Conservation (phyloP, 2,329 filamentous ascomycete genomes). For the Nothopassalora personata region DNA sequence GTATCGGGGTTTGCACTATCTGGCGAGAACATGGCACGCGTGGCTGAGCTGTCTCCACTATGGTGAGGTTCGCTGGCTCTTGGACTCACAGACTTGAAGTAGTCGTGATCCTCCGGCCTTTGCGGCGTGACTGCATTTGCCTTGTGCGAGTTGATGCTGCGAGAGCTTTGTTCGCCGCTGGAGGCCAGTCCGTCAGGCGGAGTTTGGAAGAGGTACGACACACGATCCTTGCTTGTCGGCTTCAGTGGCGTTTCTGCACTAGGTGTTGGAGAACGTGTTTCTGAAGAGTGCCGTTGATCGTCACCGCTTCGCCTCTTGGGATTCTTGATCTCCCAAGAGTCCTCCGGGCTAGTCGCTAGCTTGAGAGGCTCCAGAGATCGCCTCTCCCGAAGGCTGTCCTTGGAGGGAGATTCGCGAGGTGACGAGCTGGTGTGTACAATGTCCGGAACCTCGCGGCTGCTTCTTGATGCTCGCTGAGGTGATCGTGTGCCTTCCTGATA, state of each 20-base stretch:
- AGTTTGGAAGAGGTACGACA: conserved; percentile 43
- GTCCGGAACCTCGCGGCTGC: conserved; percentile 13
- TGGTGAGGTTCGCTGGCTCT: conserved; percentile 1
- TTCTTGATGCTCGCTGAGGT: conserved; percentile 14
- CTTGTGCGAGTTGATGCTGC: not conserved
- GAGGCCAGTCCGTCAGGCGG: conserved; percentile 30
- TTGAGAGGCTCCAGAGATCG: conserved; percentile 29
- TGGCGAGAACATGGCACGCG: not conserved
- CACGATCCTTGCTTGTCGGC: conserved; percentile 42
- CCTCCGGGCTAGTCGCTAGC: conserved; percentile 19
- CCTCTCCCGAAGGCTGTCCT: conserved; percentile 26
- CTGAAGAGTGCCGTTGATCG: conserved; percentile 2
- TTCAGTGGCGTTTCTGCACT: conserved; percentile 35
- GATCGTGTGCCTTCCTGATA: conserved; percentile 34
- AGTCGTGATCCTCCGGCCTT: conserved; percentile 6
- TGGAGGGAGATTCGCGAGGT: conserved; percentile 1
- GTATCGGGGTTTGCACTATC: conserved; percentile 2
- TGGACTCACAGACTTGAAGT: conserved; percentile 8
- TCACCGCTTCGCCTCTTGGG: conserved; percentile 19
- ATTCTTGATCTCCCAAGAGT: conserved; percentile 15
- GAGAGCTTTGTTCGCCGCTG: not conserved
- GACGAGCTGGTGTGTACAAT: conserved; percentile 20
- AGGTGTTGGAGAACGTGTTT: conserved; percentile 16
- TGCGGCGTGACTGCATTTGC: conserved; percentile 2
- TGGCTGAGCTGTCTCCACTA: not conserved